Percentiles rank a stretch among this genome's conserved stretches.
These are phyloP conservation scores for Asterophora lycoperdoides DNA, from an alignment of 768 basidiomycete species.

Conservation along the genomic window DNA sequence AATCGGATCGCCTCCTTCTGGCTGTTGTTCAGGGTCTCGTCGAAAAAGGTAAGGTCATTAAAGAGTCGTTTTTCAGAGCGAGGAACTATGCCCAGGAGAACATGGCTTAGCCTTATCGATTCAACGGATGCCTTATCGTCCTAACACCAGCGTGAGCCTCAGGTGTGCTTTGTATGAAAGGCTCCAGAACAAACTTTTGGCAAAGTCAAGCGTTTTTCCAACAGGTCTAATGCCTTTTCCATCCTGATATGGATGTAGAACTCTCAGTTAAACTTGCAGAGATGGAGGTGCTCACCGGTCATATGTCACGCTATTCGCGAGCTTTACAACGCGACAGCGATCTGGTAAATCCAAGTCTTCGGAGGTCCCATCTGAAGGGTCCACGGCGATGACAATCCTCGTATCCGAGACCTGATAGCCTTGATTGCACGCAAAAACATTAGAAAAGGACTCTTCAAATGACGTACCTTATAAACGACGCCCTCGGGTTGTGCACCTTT, in stretches of 20 bases:
- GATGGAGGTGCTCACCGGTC: slow-evolving; percentile 50
- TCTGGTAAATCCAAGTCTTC: slow-evolving; percentile 81
- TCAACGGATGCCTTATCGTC: slow-evolving; percentile 41
- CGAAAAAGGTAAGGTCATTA: slow-evolving; percentile 59
- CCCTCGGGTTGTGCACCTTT: slow-evolving; percentile 58
- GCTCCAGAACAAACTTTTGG: slow-evolving; percentile 5
- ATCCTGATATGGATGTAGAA: slow-evolving; percentile 49
- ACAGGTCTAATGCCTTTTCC: slow-evolving; percentile 73
- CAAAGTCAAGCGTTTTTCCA: slow-evolving; percentile 45
- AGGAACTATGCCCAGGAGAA: slow-evolving; percentile 63
- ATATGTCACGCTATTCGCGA: slow-evolving; percentile 90
- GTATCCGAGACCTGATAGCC: slow-evolving; percentile 67
- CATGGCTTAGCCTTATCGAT: slow-evolving; percentile 52
- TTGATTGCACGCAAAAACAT: not conserved
- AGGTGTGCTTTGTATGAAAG: too few species aligned
- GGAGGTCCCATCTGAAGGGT: slow-evolving; percentile 52
- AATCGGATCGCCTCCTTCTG: slow-evolving; percentile 84
- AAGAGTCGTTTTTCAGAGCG: slow-evolving; percentile 38
- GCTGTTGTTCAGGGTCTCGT: slow-evolving; percentile 71
- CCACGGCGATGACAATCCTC: slow-evolving; percentile 75
- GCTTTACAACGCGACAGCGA: slow-evolving; percentile 77
- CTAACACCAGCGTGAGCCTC: slow-evolving; percentile 10
- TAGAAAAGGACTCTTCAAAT: not conserved
- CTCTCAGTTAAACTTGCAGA: not conserved
- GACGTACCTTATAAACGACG: slow-evolving; percentile 76